Evolutionary conservation across 2,329 filamentous ascomycete genomes (phyloP).

Genomic region (Ceratocystis colombiana): DNA sequence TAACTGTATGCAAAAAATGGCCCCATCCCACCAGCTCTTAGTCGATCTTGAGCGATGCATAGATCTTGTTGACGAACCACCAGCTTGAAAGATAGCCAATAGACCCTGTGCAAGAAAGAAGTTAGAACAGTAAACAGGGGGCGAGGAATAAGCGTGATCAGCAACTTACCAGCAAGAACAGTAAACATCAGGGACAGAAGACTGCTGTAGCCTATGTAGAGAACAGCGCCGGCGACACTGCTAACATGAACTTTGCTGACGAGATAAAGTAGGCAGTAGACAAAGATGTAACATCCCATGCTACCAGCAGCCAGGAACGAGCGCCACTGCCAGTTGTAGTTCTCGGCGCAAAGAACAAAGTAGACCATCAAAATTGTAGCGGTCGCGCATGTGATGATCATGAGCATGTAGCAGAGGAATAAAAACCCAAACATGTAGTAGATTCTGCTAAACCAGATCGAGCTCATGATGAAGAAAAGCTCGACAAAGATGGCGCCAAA

Average conservation of each 20-base stretch:
- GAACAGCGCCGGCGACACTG: conserved; percentile 71
- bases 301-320: conserved; percentile 86
- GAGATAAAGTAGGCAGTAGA: conserved; percentile 86
- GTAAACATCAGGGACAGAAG: conserved; percentile 87
- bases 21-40: conserved; percentile 35
- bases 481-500: conserved; percentile 97
- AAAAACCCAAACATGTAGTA: conserved; percentile 99
- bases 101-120: conserved; percentile 50
- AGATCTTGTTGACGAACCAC: conserved; percentile 89
- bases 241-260: conserved; percentile 76
- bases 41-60: conserved; percentile 96
- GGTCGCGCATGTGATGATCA: conserved; percentile 89
- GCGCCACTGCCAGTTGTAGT: conserved; percentile 99
- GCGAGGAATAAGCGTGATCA: background rate
- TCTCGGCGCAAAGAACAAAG: conserved; percentile 88
- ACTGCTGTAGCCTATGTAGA: conserved; percentile 88
- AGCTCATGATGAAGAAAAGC: conserved; percentile 98
- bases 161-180: conserved; percentile 73
- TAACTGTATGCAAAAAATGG: background rate
- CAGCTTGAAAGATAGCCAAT: conserved; percentile 95
- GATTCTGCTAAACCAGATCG: conserved; percentile 95
- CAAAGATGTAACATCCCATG: conserved; percentile 82
- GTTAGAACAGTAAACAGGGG: conserved; percentile 14
- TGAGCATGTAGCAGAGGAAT: conserved; percentile 92
- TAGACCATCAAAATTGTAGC: conserved; percentile 93